A percentile compares a stretch with the other conserved stretches of the same genome.
Conservation (phyloP, 192 early-diverging fungal species). For the Backusella tuberculispora region DNA sequence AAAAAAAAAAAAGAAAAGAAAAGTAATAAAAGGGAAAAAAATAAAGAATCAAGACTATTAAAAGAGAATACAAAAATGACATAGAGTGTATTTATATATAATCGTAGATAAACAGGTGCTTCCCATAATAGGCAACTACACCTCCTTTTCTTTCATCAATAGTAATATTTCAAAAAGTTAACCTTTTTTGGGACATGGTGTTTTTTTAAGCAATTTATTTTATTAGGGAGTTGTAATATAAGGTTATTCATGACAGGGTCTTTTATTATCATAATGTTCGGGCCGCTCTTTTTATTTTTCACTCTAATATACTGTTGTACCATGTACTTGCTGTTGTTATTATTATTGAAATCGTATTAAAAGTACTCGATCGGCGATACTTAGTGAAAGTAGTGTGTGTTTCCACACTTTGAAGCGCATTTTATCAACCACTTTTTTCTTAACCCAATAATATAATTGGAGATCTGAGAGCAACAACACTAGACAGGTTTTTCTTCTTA, state of each 20-base stretch:
- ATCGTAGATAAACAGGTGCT: neutral
- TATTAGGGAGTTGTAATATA: conserved; percentile 1
- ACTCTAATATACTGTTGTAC: neutral
- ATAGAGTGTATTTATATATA: neutral
- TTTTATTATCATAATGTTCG: neutral
- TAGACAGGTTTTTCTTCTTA: neutral
- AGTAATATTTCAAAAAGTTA: conserved; percentile 1
- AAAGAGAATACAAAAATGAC: conserved; percentile 26
- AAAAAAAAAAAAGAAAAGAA: neutral
- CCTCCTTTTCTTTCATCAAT: conserved; percentile 7
- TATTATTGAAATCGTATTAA: neutral
- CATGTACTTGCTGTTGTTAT: neutral
- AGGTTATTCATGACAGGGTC: conserved; percentile 9
- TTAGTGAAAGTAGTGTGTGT: neutral
- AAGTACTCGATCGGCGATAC: neutral
- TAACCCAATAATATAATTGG: neutral
- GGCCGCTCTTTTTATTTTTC: neutral
- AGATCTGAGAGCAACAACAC: conserved; percentile 14
- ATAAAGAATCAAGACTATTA: conserved; percentile 14
- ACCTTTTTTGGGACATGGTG: conserved; percentile 12
- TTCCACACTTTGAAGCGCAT: neutral
- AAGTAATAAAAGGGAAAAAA: neutral
- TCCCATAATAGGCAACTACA: neutral
- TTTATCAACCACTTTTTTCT: neutral
- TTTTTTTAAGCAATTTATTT: conserved; percentile 15